These are phyloP conservation scores for Paecilomyces dactylethromorphus DNA, from an alignment of 2,329 filamentous ascomycete genomes.

Conservation along the genomic window DNA sequence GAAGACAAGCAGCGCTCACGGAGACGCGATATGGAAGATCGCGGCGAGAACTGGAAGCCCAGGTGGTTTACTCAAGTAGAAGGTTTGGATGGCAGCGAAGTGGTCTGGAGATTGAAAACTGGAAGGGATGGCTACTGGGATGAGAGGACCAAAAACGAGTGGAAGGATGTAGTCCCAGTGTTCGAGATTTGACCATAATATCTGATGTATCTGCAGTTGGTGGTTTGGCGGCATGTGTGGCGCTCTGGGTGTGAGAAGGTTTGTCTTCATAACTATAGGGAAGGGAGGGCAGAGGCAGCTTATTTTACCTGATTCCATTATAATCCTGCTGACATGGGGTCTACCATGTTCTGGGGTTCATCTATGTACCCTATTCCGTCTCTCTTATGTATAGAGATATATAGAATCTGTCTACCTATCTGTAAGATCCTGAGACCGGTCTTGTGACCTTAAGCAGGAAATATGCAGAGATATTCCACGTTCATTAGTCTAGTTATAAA, in stretches of 20 bases:
- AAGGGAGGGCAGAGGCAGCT: too few species aligned
- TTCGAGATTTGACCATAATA: background rate
- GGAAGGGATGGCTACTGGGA: slow-evolving; percentile 95
- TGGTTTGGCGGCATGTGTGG: background rate
- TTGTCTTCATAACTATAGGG: too few species aligned
- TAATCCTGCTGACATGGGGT: too few species aligned
- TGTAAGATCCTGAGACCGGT: background rate
- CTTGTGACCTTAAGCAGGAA: background rate
- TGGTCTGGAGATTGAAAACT: slow-evolving; percentile 62
- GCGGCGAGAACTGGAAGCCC: slow-evolving; percentile 65
- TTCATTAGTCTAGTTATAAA: too few species aligned
- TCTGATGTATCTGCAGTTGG: background rate
- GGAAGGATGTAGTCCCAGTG: slow-evolving; percentile 47
- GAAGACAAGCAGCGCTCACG: slow-evolving; percentile 79
- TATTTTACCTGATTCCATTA: too few species aligned
- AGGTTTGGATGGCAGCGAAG: slow-evolving; percentile 34
- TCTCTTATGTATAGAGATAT: too few species aligned
- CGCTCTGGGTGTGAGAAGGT: too few species aligned
- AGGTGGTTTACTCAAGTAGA: slow-evolving; percentile 75
- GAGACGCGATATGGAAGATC: slow-evolving; percentile 67
- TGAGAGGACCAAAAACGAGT: slow-evolving; percentile 62
- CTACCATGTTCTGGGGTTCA: too few species aligned
- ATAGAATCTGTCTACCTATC: too few species aligned
- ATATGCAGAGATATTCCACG: slow-evolving; percentile 36
- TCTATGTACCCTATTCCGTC: too few species aligned